A percentile compares a stretch with the other conserved stretches of the same genome.
Conservation (phyloP, 164 flowering plant genomes). For the Pachysandra terminalis region DNA sequence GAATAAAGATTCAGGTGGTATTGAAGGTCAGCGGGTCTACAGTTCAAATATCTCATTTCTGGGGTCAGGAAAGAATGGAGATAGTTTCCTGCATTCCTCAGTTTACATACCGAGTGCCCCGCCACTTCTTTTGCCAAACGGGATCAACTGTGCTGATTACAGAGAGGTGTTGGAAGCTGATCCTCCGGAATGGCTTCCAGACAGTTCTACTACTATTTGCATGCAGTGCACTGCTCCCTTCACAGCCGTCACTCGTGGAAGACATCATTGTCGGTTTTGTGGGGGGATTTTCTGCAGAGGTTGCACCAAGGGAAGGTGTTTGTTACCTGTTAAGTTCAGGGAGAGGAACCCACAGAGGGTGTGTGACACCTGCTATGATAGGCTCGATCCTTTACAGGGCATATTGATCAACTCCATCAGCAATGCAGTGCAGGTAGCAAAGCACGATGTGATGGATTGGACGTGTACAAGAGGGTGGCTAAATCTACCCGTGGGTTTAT, state of each 20-base stretch:
- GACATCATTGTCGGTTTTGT: constrained; percentile 98
- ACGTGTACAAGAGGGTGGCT: constrained; percentile 85
- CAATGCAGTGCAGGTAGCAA: constrained; percentile 81
- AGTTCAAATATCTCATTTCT: constrained; percentile 63
- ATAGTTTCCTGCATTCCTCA: constrained; percentile 66
- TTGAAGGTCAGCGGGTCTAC: constrained; percentile 22
- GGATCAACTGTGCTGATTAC: constrained; percentile 48
- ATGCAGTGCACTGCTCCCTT: constrained; percentile 86
- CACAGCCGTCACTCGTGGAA: constrained; percentile 80
- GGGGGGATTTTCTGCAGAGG: constrained; percentile 85
- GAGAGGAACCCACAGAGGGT: constrained; percentile 94
- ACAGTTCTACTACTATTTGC: constrained; percentile 64
- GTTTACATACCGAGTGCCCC: constrained; percentile 95
- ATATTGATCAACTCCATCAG: constrained; percentile 71
- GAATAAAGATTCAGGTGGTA: constrained; percentile 31
- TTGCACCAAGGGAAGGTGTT: constrained; percentile 85
- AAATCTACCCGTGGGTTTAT: constrained; percentile 82
- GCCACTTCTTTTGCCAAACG: constrained; percentile 69
- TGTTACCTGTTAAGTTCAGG: constrained; percentile 85
- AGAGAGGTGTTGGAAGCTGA: constrained; percentile 82
- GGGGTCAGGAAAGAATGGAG: constrained; percentile 80
- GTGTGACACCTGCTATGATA: constrained; percentile 87
- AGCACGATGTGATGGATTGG: constrained; percentile 94
- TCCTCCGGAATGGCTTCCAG: constrained; percentile 95
- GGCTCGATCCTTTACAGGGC: constrained; percentile 85